These are phyloP conservation scores for Morella rubra DNA, from an alignment of 306 rosid species.

Conservation along the genomic window DNA sequence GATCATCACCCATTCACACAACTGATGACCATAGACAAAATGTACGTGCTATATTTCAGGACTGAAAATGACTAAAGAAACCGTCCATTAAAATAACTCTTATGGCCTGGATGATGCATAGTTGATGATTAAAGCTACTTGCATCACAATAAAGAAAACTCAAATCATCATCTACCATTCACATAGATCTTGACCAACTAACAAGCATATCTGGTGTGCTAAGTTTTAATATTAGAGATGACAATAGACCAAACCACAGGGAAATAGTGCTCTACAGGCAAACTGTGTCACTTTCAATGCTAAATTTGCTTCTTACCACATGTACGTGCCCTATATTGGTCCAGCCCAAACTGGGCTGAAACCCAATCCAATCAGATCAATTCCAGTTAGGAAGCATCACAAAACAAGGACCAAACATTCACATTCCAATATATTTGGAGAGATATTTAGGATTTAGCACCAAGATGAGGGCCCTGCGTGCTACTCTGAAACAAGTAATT, in stretches of 20 bases:
- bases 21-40: neutral
- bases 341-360: too few relatives aligned
- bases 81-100: neutral
- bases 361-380: too few relatives aligned
- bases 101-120: neutral
- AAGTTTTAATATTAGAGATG: neutral
- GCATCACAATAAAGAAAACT: neutral
- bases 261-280: neutral
- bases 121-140: neutral
- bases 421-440: neutral
- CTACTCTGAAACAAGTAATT: too few relatives aligned
- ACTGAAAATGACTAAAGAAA: neutral
- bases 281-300: neutral
- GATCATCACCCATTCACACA: neutral
- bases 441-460: too few relatives aligned
- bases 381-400: conserved; percentile 13
- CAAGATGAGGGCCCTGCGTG: too few relatives aligned
- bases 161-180: neutral
- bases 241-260: neutral
- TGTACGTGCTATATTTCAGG: neutral
- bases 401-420: neutral
- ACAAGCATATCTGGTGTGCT: neutral
- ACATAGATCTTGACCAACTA: neutral
- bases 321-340: too few relatives aligned
- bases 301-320: neutral